A percentile compares a stretch with the other conserved stretches of the same genome.
These are phyloP conservation scores for Suillus placidus DNA, from an alignment of 768 basidiomycete species.

Conservation along the genomic window DNA sequence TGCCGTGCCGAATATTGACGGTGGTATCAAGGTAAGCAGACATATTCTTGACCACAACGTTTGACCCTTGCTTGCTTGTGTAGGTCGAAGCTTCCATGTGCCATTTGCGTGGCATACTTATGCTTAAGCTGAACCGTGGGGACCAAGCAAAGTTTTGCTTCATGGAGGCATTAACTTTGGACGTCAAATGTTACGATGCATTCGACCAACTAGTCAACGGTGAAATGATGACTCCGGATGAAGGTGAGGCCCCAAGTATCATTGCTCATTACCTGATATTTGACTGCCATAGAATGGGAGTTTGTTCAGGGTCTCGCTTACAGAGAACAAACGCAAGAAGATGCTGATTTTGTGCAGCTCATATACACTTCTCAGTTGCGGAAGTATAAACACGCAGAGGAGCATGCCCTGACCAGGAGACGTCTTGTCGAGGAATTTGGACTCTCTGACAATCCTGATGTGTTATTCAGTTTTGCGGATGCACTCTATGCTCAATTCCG, in stretches of 20 bases:
- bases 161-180: slow-evolving; percentile 91
- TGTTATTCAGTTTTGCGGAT: slow-evolving; percentile 89
- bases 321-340: slow-evolving; percentile 79
- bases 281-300: slow-evolving; percentile 81
- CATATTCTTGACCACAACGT: slow-evolving; percentile 7
- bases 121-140: slow-evolving; percentile 90
- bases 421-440: slow-evolving; percentile 83
- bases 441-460: slow-evolving; percentile 89
- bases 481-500: slow-evolving; percentile 84
- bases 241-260: slow-evolving; percentile 62
- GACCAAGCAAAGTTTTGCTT: slow-evolving; percentile 93
- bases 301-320: slow-evolving; percentile 88
- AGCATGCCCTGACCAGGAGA: slow-evolving; percentile 79
- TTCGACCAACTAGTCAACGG: slow-evolving; percentile 89
- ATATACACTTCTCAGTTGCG: slow-evolving; percentile 92
- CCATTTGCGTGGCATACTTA: slow-evolving; percentile 87
- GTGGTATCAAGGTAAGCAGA: slow-evolving; percentile 84
- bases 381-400: slow-evolving; percentile 83
- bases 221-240: slow-evolving; percentile 95
- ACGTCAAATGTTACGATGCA: slow-evolving; percentile 97
- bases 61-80: slow-evolving; percentile 5
- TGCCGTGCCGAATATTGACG: slow-evolving; percentile 80
- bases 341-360: slow-evolving; percentile 88
- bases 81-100: slow-evolving; percentile 99
- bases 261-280: not conserved